Evolutionary conservation across 495 filamentous ascomycete genomes (phyloP).

Genomic region (Rhizodiscina lignyota): DNA sequence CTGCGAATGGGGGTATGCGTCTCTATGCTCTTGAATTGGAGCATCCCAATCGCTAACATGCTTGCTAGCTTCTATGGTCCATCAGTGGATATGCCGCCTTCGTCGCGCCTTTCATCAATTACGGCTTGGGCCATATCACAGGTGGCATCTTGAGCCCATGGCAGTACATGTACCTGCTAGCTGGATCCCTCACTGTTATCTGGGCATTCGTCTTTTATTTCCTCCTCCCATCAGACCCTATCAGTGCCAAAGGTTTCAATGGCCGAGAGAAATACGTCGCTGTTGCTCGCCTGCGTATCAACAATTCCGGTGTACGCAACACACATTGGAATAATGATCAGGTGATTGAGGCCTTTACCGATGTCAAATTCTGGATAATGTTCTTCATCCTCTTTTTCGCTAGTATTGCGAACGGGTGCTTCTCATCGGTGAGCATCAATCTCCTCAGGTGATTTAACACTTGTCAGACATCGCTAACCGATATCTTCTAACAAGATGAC

Average conservation of each 20-base stretch:
- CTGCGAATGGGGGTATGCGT: slow-evolving; percentile 56
- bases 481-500: too few species aligned
- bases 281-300: slow-evolving; percentile 33
- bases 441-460: too few species aligned
- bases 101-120: slow-evolving; percentile 48
- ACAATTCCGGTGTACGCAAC: slow-evolving; percentile 35
- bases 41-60: slow-evolving; percentile 18
- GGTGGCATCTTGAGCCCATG: slow-evolving; percentile 38
- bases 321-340: slow-evolving; percentile 33
- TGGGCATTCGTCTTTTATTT: slow-evolving; percentile 41
- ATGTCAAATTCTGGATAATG: slow-evolving; percentile 35
- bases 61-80: not conserved
- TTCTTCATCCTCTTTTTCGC: not conserved
- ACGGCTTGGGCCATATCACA: slow-evolving; percentile 50
- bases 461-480: too few species aligned
- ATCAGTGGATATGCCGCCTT: slow-evolving; percentile 30
- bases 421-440: too few species aligned
- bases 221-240: slow-evolving; percentile 20
- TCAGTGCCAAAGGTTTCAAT: slow-evolving; percentile 33
- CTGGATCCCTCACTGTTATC: slow-evolving; percentile 43
- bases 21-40: slow-evolving; percentile 32
- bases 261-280: slow-evolving; percentile 31
- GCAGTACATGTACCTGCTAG: slow-evolving; percentile 56
- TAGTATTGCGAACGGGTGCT: not conserved
- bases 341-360: slow-evolving; percentile 29